A percentile compares a stretch with the other conserved stretches of the same genome.
Evolutionary conservation across 2,329 filamentous ascomycete species (phyloP).

Genomic region (Neopestalotiopsis rosae): DNA sequence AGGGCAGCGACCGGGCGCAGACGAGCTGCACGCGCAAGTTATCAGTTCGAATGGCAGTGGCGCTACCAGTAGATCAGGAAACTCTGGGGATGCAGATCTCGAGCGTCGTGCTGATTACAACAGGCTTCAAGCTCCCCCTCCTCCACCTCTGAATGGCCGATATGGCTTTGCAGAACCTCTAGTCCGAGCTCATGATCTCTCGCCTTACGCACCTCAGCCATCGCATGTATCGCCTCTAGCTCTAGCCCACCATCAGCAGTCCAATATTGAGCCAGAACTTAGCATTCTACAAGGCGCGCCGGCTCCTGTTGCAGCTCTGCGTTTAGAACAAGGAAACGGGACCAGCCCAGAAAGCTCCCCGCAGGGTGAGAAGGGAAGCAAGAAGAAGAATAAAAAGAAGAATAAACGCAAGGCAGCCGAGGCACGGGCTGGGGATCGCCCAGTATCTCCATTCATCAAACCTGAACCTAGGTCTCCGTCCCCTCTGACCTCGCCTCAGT

Average conservation of each 20-base stretch:
- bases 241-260: constrained; percentile 44
- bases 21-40: constrained; percentile 32
- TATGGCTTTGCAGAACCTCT: constrained; percentile 62
- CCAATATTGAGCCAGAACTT: constrained; percentile 36
- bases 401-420: constrained; percentile 57
- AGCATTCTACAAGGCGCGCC: constrained; percentile 46
- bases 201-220: constrained; percentile 76
- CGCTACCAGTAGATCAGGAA: constrained; percentile 48
- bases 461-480: constrained; percentile 69
- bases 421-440: constrained; percentile 47
- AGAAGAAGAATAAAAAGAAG: constrained; percentile 60
- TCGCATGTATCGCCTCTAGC: constrained; percentile 69
- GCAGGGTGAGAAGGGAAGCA: constrained; percentile 52
- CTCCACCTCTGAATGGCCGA: constrained; percentile 44
- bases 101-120: constrained; percentile 41
- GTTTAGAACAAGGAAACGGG: constrained; percentile 51
- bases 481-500: constrained; percentile 58
- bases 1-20: constrained; percentile 23
- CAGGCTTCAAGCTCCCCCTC: constrained; percentile 39
- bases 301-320: constrained; percentile 63
- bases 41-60: constrained; percentile 45
- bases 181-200: constrained; percentile 75
- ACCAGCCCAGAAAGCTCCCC: constrained; percentile 68
- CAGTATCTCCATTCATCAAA: constrained; percentile 63
- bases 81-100: constrained; percentile 43